These are phyloP conservation scores for Haplosporangium gracile DNA, from an alignment of 192 early-diverging fungal species.

Conservation along the genomic window DNA sequence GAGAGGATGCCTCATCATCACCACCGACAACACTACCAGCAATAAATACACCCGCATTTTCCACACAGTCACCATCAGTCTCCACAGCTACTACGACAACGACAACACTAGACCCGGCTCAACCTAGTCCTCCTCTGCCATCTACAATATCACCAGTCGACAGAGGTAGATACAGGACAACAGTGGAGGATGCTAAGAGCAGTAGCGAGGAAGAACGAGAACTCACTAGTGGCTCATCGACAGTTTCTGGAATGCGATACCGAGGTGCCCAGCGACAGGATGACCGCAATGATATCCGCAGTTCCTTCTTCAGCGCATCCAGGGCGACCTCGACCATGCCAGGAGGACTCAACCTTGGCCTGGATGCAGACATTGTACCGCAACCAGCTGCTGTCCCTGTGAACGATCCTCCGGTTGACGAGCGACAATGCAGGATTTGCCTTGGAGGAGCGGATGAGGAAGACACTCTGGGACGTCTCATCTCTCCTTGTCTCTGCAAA, in stretches of 20 bases:
- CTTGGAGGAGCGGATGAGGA: conserved; percentile 63
- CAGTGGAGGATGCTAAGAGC: conserved; percentile 35
- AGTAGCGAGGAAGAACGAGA: conserved; percentile 22
- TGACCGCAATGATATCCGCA: conserved; percentile 8
- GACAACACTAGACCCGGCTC: not conserved
- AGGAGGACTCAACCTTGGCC: conserved; percentile 34
- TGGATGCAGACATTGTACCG: conserved; percentile 30
- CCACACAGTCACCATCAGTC: not conserved
- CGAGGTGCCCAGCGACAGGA: not conserved
- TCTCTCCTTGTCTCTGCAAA: conserved; percentile 71
- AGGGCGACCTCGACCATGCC: conserved; percentile 38
- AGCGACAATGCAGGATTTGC: conserved; percentile 68
- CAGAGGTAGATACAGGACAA: conserved; percentile 30
- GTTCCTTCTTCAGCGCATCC: conserved; percentile 4
- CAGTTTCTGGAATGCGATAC: conserved; percentile 14
- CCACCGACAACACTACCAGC: not conserved
- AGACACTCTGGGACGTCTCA: conserved; percentile 62
- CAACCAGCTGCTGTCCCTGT: conserved; percentile 7
- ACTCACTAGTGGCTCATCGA: not conserved
- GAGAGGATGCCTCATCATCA: not conserved
- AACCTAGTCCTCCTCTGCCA: not conserved
- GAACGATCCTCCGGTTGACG: conserved; percentile 48
- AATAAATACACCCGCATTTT: not conserved
- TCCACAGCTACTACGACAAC: not conserved
- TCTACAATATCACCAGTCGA: not conserved